Base-by-base conservation (phyloP, 116 monocot species). In the Phalaenopsis hybrid region DNA sequence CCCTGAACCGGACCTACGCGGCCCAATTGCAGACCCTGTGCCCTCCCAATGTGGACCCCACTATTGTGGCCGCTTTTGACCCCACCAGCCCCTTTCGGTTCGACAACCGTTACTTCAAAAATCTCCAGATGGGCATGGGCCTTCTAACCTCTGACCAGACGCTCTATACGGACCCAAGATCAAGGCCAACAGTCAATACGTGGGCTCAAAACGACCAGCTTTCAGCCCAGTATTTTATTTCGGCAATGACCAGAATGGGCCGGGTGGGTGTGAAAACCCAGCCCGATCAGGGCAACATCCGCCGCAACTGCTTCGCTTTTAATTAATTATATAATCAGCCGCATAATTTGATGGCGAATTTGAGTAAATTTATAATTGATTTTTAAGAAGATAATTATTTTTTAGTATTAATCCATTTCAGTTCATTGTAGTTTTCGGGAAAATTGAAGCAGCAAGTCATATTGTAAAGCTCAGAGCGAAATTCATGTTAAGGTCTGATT, bases 31-130 rank as follows among this genome's bases (percentile, higher is more conserved):
- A 74, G 57, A 65, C 11, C 23, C 44, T 52, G 68, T 95, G 95
- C 85, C 91, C 88, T 2, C 18, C 48, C 31, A 50, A 81, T 59
- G 90, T 86, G 45, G 88, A 89, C 81, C 83, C 88, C 1, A 79
- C 65, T 20, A 18, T 88, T 3, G 86, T 88, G 37, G 83, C 90
- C 13, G 75, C 86, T 45, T 75, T 92, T 74, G 95, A 95, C 82
- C 91, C 95, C 0, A 37, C 81, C 37, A 95, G 91, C 11, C 91
- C 92, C 4, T 57, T n/a, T 21, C 33, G 33, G n/a, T 95, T 95
- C 81, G 95, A 95, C 83, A 92, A 92, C 85, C 86, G 87, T 79
- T 95, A 95, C 86, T 95, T 50, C 89, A 87, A 82, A 80, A 92
- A 95, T 81, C 88, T 95, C 1, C 89, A 87, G 79, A 67, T 74